Evolutionary conservation across 805 yeast species (phyloP).

Genomic region (Saturnispora diversa): DNA sequence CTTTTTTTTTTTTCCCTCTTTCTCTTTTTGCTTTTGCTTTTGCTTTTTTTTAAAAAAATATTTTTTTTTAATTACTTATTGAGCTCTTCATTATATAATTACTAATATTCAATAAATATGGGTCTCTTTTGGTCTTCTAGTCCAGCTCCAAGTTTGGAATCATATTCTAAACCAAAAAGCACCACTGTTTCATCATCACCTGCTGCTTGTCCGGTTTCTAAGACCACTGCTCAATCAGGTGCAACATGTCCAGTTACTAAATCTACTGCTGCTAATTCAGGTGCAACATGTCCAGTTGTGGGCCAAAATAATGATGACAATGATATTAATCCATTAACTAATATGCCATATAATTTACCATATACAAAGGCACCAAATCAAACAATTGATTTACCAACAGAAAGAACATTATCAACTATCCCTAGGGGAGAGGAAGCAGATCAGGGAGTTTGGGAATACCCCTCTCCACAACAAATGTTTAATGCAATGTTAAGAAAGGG

Average conservation of each 20-base stretch:
- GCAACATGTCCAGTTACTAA: constrained; percentile 27
- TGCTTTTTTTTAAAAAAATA: background rate
- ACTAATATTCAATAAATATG: constrained; percentile 26
- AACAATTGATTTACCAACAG: constrained; percentile 66
- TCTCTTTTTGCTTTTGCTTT: no score
- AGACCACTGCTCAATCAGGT: background rate
- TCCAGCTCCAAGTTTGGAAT: constrained; percentile 5
- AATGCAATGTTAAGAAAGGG: constrained; percentile 96
- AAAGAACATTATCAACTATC: constrained; percentile 73
- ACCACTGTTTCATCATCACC: background rate
- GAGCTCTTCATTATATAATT: no score
- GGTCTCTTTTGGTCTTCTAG: constrained; percentile 85
- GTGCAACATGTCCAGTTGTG: constrained; percentile 31
- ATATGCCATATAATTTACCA: constrained; percentile 75
- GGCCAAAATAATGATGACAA: constrained; percentile 26
- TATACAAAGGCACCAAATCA: constrained; percentile 73
- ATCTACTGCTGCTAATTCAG: background rate
- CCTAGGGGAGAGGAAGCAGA: constrained; percentile 66
- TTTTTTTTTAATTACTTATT: background rate
- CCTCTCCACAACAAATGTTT: constrained; percentile 98
- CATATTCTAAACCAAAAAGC: background rate
- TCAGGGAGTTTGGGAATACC: constrained; percentile 94
- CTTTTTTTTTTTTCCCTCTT: no score
- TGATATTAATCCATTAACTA: constrained; percentile 71
- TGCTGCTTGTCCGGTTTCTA: constrained; percentile 8